Conservation (phyloP, 2,329 filamentous ascomycete genomes). For the Ophiognomonia clavigignenti-juglandacearum region DNA sequence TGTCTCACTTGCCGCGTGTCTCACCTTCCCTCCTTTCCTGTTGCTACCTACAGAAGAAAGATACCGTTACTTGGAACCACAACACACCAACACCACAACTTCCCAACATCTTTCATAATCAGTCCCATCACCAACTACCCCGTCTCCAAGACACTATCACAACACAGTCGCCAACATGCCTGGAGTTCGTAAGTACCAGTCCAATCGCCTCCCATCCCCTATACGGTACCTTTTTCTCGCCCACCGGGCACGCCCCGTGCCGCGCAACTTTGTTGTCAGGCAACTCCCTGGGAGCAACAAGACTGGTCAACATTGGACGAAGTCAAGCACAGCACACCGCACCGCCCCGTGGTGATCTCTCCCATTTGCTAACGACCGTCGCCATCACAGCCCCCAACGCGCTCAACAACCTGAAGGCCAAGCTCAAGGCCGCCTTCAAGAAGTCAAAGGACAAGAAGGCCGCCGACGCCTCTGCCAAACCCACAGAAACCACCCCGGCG, state of each 20-base stretch:
- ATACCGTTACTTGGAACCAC: not conserved
- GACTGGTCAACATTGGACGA: not conserved
- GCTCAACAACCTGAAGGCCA: slow-evolving; percentile 51
- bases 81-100: no score
- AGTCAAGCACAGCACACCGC: no score
- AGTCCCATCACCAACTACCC: not conserved
- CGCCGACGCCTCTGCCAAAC: slow-evolving; percentile 18
- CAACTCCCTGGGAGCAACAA: not conserved
- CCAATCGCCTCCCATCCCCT: no score
- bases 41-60: not conserved
- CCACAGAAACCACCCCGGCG: slow-evolving; percentile 24
- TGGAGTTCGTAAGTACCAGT: slow-evolving; percentile 43
- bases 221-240: no score
- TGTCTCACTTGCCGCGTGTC: slow-evolving; percentile 3
- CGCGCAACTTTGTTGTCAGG: not conserved
- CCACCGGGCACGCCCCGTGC: no score
- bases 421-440: slow-evolving; percentile 50
- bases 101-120: not conserved
- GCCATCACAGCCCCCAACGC: slow-evolving; percentile 38
- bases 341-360: no score
- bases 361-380: no score
- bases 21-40: not conserved
- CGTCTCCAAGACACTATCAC: not conserved
- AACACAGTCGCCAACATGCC: slow-evolving; percentile 37
- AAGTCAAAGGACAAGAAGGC: slow-evolving; percentile 37